phyloP scores from a whole-genome alignment of 2,329 filamentous ascomycete genomes.

The Colletotrichum sp. region DNA sequence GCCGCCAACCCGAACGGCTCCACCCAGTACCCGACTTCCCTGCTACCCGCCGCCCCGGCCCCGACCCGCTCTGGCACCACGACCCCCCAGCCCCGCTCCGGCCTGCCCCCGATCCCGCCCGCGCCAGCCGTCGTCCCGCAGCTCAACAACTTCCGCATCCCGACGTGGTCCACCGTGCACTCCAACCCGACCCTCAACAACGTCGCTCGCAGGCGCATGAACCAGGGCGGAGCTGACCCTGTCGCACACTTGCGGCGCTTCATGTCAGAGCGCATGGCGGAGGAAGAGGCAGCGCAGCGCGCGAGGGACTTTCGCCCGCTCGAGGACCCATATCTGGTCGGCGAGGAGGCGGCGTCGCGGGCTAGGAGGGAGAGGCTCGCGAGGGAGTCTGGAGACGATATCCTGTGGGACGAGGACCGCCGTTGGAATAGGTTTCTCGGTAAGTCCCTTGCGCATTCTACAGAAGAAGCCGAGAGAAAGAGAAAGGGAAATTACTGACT shows the following conservation, averaged over 20 bases:
- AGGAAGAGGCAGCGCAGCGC: conserved; percentile 35
- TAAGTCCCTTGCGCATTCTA: conserved; percentile 37
- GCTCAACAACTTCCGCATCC: conserved; percentile 60
- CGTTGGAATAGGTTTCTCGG: conserved; percentile 67
- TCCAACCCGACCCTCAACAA: conserved; percentile 65
- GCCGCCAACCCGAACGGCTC: conserved; percentile 16
- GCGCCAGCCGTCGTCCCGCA: conserved; percentile 31
- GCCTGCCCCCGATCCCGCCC: conserved; percentile 57
- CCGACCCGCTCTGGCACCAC: conserved; percentile 29
- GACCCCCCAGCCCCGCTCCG: conserved; percentile 35
- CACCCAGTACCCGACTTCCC: conserved; percentile 22
- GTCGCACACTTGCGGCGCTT: conserved; percentile 34
- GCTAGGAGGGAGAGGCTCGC: conserved; percentile 62
- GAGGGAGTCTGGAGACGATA: conserved; percentile 59
- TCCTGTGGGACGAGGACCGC: conserved; percentile 61
- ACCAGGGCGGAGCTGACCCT: conserved; percentile 30
- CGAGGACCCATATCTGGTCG: conserved; percentile 72
- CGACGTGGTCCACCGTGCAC: conserved; percentile 62
- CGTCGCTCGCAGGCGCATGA: conserved; percentile 67
- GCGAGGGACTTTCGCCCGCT: conserved; percentile 47
- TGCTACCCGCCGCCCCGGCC: conserved; percentile 19
- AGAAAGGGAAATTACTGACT: not conserved
- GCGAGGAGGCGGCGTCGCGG: conserved; percentile 65
- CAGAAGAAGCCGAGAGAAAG: not conserved
- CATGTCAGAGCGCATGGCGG: conserved; percentile 40